Evolutionary conservation across 257 asterid genomes (phyloP).

Genomic region (Solanum sitiens): DNA sequence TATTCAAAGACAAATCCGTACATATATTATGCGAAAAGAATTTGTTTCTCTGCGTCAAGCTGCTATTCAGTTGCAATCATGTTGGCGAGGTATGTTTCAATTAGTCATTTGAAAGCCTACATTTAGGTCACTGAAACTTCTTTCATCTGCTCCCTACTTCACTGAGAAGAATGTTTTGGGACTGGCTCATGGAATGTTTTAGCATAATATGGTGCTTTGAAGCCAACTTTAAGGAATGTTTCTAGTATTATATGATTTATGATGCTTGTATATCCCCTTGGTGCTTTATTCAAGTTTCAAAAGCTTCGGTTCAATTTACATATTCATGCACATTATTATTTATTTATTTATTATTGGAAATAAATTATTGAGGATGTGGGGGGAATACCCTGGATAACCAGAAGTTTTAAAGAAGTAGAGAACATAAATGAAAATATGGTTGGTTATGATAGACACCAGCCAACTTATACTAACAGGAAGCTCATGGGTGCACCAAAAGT

Average conservation of each 20-base stretch:
- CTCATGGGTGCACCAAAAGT: background rate
- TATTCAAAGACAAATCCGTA: constrained; percentile 91
- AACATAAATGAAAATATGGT: background rate
- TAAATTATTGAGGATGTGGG: background rate
- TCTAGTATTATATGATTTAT: background rate
- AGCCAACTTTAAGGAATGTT: background rate
- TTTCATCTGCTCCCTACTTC: background rate
- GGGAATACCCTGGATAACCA: background rate
- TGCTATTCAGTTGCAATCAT: constrained; percentile 83
- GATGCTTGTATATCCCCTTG: background rate
- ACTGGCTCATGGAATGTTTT: background rate
- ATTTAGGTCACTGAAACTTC: constrained; percentile 3
- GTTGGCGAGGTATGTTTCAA: constrained; percentile 85
- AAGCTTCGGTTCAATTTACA: background rate
- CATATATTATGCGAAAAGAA: constrained; percentile 83
- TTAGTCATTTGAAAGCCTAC: background rate
- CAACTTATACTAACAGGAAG: background rate
- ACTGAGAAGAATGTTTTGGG: background rate
- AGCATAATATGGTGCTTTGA: background rate
- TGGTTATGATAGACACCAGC: background rate
- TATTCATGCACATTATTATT: background rate
- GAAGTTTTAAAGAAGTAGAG: background rate
- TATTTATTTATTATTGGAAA: background rate
- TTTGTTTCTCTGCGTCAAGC: constrained; percentile 66
- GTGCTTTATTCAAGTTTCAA: background rate